phyloP scores from a whole-genome alignment of 169 alveolate species.

The Plasmodium billcollinsi region DNA sequence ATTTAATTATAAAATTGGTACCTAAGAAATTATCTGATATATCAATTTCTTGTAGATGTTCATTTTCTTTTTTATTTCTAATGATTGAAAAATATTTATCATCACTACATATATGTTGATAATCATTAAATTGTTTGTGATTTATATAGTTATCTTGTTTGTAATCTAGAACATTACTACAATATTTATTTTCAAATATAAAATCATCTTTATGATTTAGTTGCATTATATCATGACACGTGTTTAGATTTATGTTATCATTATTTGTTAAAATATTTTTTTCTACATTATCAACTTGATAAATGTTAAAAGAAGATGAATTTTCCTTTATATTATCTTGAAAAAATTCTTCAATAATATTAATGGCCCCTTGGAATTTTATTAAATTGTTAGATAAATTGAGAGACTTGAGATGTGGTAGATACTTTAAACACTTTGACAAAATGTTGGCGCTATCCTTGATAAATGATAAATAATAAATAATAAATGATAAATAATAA shows the following conservation, averaged over 20 bases:
- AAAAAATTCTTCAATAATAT: slow-evolving; percentile 35
- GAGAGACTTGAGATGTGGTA: slow-evolving; percentile 13
- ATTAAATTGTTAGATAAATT: slow-evolving; percentile 42
- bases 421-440: slow-evolving; percentile 38
- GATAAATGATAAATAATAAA: neutral
- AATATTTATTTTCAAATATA: neutral
- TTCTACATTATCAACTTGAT: no score
- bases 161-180: neutral
- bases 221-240: no score
- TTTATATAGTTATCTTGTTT: neutral
- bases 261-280: neutral
- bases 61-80: neutral
- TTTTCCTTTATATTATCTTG: neutral
- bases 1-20: slow-evolving; percentile 1
- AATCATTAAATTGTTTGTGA: no score
- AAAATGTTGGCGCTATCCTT: slow-evolving; percentile 66
- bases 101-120: no score
- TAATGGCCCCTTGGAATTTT: slow-evolving; percentile 24
- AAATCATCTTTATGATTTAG: no score
- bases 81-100: no score
- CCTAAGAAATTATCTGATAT: slow-evolving; percentile 38
- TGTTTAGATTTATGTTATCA: neutral
- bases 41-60: slow-evolving; percentile 25
- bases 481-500: neutral
- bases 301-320: neutral